Evolutionary conservation across 2,329 filamentous ascomycete genomes (phyloP).

Genomic region (Dactylellina cionopaga): DNA sequence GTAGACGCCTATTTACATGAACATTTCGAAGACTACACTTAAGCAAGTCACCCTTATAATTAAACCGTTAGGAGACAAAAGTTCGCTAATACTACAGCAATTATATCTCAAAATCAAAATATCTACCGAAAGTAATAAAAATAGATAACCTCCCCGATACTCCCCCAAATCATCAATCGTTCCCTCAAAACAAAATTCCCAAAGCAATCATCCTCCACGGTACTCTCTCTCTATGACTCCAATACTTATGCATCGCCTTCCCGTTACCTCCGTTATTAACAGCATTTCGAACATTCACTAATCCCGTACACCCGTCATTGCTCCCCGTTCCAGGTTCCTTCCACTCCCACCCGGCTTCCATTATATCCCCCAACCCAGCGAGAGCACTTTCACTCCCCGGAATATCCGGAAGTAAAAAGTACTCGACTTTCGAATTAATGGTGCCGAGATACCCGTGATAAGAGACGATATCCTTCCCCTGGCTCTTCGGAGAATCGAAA

Average conservation of each 20-base stretch:
- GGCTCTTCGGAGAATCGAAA: constrained; percentile 35
- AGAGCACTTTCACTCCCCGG: constrained; percentile 44
- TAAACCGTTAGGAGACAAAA: too few relatives aligned
- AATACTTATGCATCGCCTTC: constrained; percentile 50
- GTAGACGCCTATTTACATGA: too few relatives aligned
- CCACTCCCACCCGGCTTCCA: constrained; percentile 50
- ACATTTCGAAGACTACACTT: too few relatives aligned
- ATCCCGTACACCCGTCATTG: constrained; percentile 36
- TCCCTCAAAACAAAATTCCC: constrained; percentile 41
- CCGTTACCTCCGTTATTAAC: constrained; percentile 48
- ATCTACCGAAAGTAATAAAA: background rate
- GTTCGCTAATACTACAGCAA: constrained; percentile 28
- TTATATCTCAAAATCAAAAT: background rate
- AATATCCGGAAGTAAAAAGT: constrained; percentile 44
- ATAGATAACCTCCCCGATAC: too few relatives aligned
- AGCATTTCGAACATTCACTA: constrained; percentile 41
- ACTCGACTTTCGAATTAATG: constrained; percentile 44
- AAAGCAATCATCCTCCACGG: constrained; percentile 50
- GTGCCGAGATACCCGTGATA: constrained; percentile 42
- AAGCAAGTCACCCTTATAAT: too few relatives aligned
- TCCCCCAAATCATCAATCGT: background rate
- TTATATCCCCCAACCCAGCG: constrained; percentile 46
- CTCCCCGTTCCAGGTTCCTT: constrained; percentile 14
- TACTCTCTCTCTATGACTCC: constrained; percentile 45
- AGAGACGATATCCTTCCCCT: constrained; percentile 25